Evolutionary conservation across 2,329 filamentous ascomycete genomes (phyloP), one percentile per base, ranked within the genome.

Genomic region (Corynespora cassiicola): DNA sequence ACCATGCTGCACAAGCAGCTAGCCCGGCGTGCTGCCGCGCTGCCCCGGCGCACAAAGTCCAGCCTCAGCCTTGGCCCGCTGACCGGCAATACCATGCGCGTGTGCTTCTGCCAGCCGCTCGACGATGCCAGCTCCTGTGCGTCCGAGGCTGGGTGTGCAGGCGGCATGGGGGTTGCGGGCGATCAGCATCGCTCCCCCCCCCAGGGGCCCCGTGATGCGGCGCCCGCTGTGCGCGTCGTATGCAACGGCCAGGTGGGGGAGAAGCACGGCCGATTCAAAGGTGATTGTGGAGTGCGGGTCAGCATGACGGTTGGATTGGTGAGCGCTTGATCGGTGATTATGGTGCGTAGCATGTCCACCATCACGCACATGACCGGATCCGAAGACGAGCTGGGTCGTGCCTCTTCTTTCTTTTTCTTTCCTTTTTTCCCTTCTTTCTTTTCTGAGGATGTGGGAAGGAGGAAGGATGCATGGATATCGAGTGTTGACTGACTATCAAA

Each of bases 71-170:
- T 45, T 5, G 46, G 47, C 12, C 31, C 27, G 7, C 11, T 26
- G 15, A 38, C 56, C 12, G 61, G 53, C 4, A 55, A 61, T 30
- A 37, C 47, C 9, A 27, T 68, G 33, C 47, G 63, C 5, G 46
- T 62, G 7, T 68, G 63, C 49, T 68, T 68, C 39, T 68, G 65
- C 33, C 63, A 68, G 37, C 64, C 63, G 17, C 58, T 56, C 20
- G 65, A 65, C 39, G 56, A 50, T 18, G 53, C 42, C 14, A 53
- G 50, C 10, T 3, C 43, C 39, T 20, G 34, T 27, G 18, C 22
- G 12, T 14, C 19, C 23, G 31, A 24, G 5, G 16, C 5, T n/a
- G 31, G 10, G 2, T 38, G 39, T 29, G 21, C 26, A 12, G 27
- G 15, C 26, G 16, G 11, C 16, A n/a, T 14, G 15, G 16, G 21